phyloP scores from a whole-genome alignment of 768 basidiomycete genomes.

The Agrocybe chaxingu region DNA sequence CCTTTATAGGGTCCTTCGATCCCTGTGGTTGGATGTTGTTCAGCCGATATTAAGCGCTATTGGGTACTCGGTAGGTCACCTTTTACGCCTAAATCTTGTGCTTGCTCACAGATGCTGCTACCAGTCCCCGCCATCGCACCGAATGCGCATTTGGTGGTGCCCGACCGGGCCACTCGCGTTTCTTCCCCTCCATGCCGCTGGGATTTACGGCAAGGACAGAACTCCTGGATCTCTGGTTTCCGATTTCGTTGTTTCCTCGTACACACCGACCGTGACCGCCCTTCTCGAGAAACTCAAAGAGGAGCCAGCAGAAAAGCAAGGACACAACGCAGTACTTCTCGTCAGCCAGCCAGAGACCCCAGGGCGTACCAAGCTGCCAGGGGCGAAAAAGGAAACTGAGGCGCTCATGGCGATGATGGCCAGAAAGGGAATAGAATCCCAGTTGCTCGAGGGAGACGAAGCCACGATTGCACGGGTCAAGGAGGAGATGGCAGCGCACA shows the following conservation, averaged over 20 bases:
- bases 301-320: background rate
- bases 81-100: background rate
- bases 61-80: background rate
- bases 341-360: conserved; percentile 9
- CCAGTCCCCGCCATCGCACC: background rate
- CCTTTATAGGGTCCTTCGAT: background rate
- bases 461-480: conserved; percentile 3
- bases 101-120: background rate
- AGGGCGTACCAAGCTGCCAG: conserved; percentile 7
- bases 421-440: background rate
- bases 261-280: conserved; percentile 8
- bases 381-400: conserved; percentile 7
- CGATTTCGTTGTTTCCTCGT: conserved; percentile 18
- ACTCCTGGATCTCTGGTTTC: conserved; percentile 4
- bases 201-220: conserved; percentile 18
- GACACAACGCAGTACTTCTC: conserved; percentile 1
- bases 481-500: conserved; percentile 8
- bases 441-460: conserved; percentile 1
- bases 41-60: background rate
- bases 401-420: background rate
- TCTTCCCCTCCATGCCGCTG: conserved; percentile 35
- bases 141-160: conserved; percentile 8
- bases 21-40: conserved; percentile 3
- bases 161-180: conserved; percentile 21
- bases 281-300: background rate